Conservation (phyloP, 2,329 filamentous ascomycete species). For the Lasiodiplodia hormozganensis region DNA sequence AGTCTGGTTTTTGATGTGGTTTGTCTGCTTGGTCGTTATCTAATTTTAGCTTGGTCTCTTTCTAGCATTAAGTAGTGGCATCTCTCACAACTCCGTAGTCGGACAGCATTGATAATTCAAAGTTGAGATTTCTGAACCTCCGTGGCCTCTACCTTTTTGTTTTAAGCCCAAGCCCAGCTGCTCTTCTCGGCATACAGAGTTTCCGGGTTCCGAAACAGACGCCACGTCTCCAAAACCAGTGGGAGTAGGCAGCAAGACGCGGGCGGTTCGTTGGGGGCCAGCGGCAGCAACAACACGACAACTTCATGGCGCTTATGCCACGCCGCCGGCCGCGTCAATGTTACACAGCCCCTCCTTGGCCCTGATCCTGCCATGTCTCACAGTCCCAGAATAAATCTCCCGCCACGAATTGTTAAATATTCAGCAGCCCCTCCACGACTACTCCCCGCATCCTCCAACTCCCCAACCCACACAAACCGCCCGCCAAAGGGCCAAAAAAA, state of each 20-base stretch:
- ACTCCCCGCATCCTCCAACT: not conserved
- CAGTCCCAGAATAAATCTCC: not conserved
- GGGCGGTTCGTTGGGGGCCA: not conserved
- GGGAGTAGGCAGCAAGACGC: conserved; percentile 4
- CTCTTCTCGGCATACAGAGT: not conserved
- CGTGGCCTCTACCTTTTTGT: not conserved
- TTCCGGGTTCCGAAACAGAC: not conserved
- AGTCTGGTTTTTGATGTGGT: not conserved
- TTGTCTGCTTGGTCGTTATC: not conserved
- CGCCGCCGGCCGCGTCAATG: conserved; percentile 3
- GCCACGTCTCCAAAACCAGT: conserved; percentile 6
- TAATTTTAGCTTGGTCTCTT: not conserved
- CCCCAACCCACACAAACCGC: not conserved
- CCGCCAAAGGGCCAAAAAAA: not conserved
- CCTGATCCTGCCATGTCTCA: conserved; percentile 8
- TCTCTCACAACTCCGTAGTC: too few relatives aligned
- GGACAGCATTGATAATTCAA: too few relatives aligned
- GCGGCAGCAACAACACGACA: not conserved
- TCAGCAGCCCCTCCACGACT: too few relatives aligned
- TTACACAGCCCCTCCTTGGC: conserved; percentile 2
- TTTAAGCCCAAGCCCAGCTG: not conserved
- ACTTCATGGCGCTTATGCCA: not conserved
- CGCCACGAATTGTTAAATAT: not conserved
- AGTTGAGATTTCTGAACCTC: too few relatives aligned
- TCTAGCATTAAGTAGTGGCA: not conserved